phyloP scores from a whole-genome alignment of 2,329 filamentous ascomycete species.

The Exophiala sp. region DNA sequence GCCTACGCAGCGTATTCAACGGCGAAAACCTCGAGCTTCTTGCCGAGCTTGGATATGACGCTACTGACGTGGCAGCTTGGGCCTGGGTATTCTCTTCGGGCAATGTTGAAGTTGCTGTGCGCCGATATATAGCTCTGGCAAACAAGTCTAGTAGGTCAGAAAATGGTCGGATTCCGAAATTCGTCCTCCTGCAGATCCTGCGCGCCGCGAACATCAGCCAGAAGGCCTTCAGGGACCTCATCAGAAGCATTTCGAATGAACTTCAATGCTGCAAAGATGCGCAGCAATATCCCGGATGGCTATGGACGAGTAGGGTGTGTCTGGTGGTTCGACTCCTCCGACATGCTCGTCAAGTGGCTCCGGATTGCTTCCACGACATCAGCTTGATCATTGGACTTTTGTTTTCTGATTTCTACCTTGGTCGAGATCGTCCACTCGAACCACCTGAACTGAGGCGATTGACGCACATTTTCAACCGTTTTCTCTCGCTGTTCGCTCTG shows the following conservation, averaged over 20 bases:
- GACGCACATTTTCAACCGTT: slow-evolving; percentile 42
- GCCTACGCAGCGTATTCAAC: slow-evolving; percentile 35
- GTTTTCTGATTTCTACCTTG: slow-evolving; percentile 12
- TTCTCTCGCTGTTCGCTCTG: slow-evolving; percentile 48
- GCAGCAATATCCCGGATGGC: slow-evolving; percentile 12
- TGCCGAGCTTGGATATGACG: slow-evolving; percentile 32
- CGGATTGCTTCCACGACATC: slow-evolving; percentile 43
- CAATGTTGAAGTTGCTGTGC: slow-evolving; percentile 35
- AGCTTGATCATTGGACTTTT: slow-evolving; percentile 31
- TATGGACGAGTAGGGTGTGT: slow-evolving; percentile 21
- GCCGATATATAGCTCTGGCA: slow-evolving; percentile 36
- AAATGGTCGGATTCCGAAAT: slow-evolving; percentile 38
- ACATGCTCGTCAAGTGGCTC: slow-evolving; percentile 50
- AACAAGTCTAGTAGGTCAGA: slow-evolving; percentile 20
- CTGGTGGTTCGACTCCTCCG: slow-evolving; percentile 48
- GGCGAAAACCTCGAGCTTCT: slow-evolving; percentile 32
- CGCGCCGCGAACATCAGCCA: slow-evolving; percentile 41
- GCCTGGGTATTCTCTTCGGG: slow-evolving; percentile 45
- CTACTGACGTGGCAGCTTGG: slow-evolving; percentile 44
- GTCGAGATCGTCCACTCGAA: slow-evolving; percentile 1
- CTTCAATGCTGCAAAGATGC: slow-evolving; percentile 3
- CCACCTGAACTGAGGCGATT: slow-evolving; percentile 7
- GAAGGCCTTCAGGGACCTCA: slow-evolving; percentile 41
- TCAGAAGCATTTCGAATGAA: slow-evolving; percentile 27
- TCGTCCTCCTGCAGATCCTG: slow-evolving; percentile 48